Percentiles rank a stretch among this genome's conserved stretches.
Evolutionary conservation across 495 filamentous ascomycete species (phyloP).

Genomic region (Penicillium robsamsonii): DNA sequence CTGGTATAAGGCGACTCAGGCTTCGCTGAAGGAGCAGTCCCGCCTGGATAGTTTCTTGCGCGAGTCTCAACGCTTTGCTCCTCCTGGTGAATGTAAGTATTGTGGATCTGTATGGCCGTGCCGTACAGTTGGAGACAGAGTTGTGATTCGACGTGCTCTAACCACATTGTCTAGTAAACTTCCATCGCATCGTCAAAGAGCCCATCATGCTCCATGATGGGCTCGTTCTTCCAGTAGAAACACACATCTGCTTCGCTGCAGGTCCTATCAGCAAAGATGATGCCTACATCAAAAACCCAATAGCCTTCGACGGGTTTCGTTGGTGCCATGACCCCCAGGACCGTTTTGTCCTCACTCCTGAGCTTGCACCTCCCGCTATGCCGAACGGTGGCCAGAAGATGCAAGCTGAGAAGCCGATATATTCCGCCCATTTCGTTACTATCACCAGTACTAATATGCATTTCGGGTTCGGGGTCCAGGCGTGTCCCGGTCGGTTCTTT

Average conservation of each 20-base stretch:
- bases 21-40: slow-evolving; percentile 17
- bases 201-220: slow-evolving; percentile 30
- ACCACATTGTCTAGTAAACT: slow-evolving; percentile 21
- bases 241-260: slow-evolving; percentile 36
- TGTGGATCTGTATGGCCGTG: not conserved
- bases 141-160: not conserved
- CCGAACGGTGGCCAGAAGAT: not conserved
- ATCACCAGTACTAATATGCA: slow-evolving; percentile 29
- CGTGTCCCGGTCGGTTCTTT: slow-evolving; percentile 59
- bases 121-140: not conserved
- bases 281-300: slow-evolving; percentile 18
- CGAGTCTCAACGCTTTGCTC: slow-evolving; percentile 37
- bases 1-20: slow-evolving; percentile 26
- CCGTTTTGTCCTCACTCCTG: slow-evolving; percentile 12
- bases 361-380: not conserved
- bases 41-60: slow-evolving; percentile 40
- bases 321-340: slow-evolving; percentile 30
- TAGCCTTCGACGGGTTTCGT: slow-evolving; percentile 36
- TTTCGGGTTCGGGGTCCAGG: slow-evolving; percentile 36
- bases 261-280: slow-evolving; percentile 37
- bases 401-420: not conserved
- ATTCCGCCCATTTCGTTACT: slow-evolving; percentile 20
- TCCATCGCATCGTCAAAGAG: slow-evolving; percentile 30
- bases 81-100: slow-evolving; percentile 33
- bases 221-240: slow-evolving; percentile 26